Percentiles rank a stretch among this genome's conserved stretches.
Conservation (phyloP, 225 moss, liverwort and hornwort genomes). For the Pseudisothecium myosuroides region DNA sequence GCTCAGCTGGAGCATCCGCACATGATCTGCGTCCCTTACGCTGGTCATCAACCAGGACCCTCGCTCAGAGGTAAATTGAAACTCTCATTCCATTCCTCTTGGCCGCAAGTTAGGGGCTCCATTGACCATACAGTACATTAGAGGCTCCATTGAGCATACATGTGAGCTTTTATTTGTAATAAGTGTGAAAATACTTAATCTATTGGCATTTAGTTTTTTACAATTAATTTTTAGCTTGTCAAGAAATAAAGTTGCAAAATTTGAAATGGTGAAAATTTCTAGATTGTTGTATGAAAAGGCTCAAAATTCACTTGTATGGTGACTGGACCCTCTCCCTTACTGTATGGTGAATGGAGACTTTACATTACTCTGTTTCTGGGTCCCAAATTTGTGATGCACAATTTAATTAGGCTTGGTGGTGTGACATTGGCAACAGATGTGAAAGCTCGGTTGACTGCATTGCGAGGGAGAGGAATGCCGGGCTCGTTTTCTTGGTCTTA, state of each 20-base stretch:
- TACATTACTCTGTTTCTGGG: neutral
- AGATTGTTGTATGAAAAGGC: neutral
- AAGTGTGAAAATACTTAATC: neutral
- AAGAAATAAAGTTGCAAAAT: neutral
- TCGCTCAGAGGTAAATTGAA: slow-evolving; percentile 44
- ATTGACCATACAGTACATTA: neutral
- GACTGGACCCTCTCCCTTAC: neutral
- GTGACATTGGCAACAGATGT: slow-evolving; percentile 41
- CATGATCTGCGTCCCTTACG: slow-evolving; percentile 59
- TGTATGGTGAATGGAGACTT: neutral
- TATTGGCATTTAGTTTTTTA: neutral
- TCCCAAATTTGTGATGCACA: neutral
- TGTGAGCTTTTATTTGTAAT: neutral
- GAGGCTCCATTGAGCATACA: neutral
- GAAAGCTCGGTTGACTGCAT: slow-evolving; percentile 49
- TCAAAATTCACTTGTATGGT: neutral
- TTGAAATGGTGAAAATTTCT: neutral
- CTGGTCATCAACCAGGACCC: slow-evolving; percentile 42
- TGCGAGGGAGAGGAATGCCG: slow-evolving; percentile 76
- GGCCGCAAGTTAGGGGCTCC: neutral
- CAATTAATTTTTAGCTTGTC: neutral
- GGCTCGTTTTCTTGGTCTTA: slow-evolving; percentile 75
- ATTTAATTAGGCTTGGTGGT: neutral
- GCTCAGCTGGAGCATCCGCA: slow-evolving; percentile 75
- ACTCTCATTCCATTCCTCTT: neutral